A percentile compares a stretch with the other conserved stretches of the same genome.
These are phyloP conservation scores for Penicillium cinerascens DNA, from an alignment of 495 filamentous ascomycete genomes.

Conservation along the genomic window DNA sequence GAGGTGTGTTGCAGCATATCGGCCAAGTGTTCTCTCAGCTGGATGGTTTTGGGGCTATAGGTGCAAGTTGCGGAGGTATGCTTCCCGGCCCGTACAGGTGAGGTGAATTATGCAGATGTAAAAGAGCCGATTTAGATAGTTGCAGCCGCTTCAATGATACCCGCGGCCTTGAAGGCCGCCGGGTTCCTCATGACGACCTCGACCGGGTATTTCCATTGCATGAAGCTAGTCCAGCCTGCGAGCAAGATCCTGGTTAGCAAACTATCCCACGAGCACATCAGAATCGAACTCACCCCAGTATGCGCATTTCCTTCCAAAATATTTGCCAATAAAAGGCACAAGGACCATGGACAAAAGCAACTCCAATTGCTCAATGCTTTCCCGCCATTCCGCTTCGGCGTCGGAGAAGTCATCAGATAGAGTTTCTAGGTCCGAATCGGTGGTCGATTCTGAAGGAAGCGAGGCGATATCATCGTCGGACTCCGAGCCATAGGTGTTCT, in stretches of 20 bases:
- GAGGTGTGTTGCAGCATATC: neutral
- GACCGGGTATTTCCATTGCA: conserved; percentile 76
- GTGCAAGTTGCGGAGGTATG: neutral
- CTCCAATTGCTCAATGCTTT: conserved; percentile 88
- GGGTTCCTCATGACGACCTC: conserved; percentile 57
- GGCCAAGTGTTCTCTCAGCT: neutral
- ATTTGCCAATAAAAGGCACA: conserved; percentile 90
- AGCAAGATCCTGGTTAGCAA: neutral
- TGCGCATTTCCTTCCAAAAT: conserved; percentile 85
- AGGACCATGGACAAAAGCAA: conserved; percentile 88
- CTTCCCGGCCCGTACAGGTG: neutral
- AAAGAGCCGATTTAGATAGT: conserved; percentile 50
- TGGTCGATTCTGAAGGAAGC: conserved; percentile 68
- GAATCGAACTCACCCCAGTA: conserved; percentile 73
- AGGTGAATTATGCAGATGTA: neutral
- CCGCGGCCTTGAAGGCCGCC: conserved; percentile 59
- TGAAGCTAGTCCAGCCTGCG: conserved; percentile 67
- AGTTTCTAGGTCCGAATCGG: conserved; percentile 54
- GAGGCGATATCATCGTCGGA: conserved; percentile 73
- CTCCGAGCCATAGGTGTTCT: conserved; percentile 36
- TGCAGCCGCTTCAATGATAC: conserved; percentile 67
- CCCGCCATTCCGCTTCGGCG: conserved; percentile 91
- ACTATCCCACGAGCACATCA: neutral
- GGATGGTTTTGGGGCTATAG: neutral
- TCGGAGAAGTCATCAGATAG: conserved; percentile 61